Conservation (phyloP, 129 eudicot genomes). For the Smallanthus sonchifolius region DNA sequence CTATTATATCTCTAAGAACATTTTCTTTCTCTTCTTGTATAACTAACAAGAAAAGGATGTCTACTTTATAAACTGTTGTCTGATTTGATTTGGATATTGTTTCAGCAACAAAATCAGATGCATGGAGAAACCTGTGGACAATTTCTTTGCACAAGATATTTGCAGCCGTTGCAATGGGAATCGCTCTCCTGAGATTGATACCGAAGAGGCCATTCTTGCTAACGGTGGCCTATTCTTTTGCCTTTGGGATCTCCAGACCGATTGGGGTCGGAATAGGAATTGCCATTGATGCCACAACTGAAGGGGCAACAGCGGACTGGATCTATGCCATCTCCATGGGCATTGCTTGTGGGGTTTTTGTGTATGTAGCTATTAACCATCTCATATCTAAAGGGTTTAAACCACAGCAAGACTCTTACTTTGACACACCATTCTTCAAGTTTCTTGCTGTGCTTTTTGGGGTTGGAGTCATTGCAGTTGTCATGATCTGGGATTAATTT, state of each 20-base stretch:
- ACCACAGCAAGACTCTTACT: constrained; percentile 45
- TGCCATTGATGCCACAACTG: constrained; percentile 62
- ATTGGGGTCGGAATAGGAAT: constrained; percentile 81
- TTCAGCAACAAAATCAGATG: constrained; percentile 65
- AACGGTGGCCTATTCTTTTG: constrained; percentile 59
- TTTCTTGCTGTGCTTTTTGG: constrained; percentile 78
- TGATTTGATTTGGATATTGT: neutral
- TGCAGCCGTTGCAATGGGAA: constrained; percentile 82
- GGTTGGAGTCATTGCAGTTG: constrained; percentile 71
- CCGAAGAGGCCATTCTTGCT: constrained; percentile 66
- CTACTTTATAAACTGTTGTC: too few relatives aligned
- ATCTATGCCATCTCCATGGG: constrained; percentile 77
- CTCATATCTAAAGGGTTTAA: constrained; percentile 75
- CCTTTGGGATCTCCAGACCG: constrained; percentile 85
- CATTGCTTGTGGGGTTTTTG: constrained; percentile 79
- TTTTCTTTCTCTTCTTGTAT: too few relatives aligned
- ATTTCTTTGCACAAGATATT: constrained; percentile 82
- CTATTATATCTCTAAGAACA: too few relatives aligned
- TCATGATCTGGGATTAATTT: constrained; percentile 67
- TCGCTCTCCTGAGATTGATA: constrained; percentile 72
- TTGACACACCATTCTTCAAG: constrained; percentile 72
- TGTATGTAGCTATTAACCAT: constrained; percentile 77
- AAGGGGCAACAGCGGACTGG: constrained; percentile 73
- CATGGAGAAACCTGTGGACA: constrained; percentile 92
- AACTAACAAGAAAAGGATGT: too few relatives aligned